Base-by-base conservation (phyloP, 1,284 basidiomycete species). In the Phellopilus nigrolimitatus region DNA sequence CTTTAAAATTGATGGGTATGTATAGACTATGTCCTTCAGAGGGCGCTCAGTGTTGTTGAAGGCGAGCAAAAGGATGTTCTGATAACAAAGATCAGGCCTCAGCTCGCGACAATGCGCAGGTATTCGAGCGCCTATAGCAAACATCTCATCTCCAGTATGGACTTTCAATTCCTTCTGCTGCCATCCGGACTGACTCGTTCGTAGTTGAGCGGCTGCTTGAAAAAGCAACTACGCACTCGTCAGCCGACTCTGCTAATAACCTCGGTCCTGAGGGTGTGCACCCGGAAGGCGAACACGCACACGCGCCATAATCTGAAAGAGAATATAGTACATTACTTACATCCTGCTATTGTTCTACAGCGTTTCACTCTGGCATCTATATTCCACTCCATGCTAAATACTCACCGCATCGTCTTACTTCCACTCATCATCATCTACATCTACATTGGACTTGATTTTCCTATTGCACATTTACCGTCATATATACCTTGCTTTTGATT, bases 21-120 rank as follows among this genome's bases (percentile, higher is more conserved):
- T 37, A 37, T 47, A 90, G 88, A 91, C 65, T 91, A 91, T 62
- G 88, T 91, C 53, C 74, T 91, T 34, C 89, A 92, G 64, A 78
- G 84, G 19, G 87, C 88, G 1, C 69, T 91, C 44, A 70, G 70
- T 24, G 77, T 86, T n/a, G 83, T 78, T 3, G 84, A 86, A 58
- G 79, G 75, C 21, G 79, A 87, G 30, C 90, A 92, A 67, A 80
- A 78, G 64, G 80, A 84, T 37, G 64, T 66, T 4, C 66, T 93
- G 27, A 76, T 85, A 58, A 71, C 65, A 54, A 76, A 77, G 57
- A 78, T 91, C 44, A 75, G 77, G 36, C 79, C 83, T 25, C 80
- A 90, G 57, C 71, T 93, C 15, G 70, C 72, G 37, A 80, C 70
- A 61, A 85, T 92, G 76, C 79, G 85, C 50, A 75, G 79, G 59